Conservation (phyloP, 805 yeast genomes). For the Candida chauliodis region DNA sequence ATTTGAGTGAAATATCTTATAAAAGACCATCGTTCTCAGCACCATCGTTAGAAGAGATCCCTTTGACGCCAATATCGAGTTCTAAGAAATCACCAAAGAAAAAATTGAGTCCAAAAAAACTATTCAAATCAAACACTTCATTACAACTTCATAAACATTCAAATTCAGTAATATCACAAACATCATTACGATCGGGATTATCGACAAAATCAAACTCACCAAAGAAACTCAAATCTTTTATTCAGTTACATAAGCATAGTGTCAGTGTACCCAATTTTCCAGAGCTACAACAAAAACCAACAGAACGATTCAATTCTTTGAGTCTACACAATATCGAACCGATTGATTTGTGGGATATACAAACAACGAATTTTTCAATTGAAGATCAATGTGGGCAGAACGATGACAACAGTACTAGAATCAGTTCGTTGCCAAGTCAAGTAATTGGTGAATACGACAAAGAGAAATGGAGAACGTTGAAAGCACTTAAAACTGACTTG, state of each 20-base stretch:
- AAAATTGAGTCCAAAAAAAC: constrained; percentile 26
- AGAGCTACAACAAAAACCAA: constrained; percentile 1
- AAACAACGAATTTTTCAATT: constrained; percentile 27
- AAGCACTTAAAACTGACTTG: constrained; percentile 20
- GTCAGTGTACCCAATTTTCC: constrained; percentile 6
- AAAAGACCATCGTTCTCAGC: too few species aligned
- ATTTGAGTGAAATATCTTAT: background rate
- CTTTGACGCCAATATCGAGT: background rate
- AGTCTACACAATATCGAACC: constrained; percentile 5
- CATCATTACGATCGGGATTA: constrained; percentile 1
- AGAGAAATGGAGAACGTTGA: constrained; percentile 61
- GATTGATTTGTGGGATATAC: constrained; percentile 25
- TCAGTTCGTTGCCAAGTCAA: constrained; percentile 49
- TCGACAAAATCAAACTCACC: constrained; percentile 28
- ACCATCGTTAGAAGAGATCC: background rate
- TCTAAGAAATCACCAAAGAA: constrained; percentile 31
- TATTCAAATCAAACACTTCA: constrained; percentile 13
- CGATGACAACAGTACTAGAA: constrained; percentile 23
- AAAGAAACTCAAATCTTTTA: constrained; percentile 19
- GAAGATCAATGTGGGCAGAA: constrained; percentile 13
- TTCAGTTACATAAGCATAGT: constrained; percentile 7
- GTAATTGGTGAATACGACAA: constrained; percentile 63
- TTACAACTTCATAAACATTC: constrained; percentile 9
- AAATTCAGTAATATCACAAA: constrained; percentile 4
- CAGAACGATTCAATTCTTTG: constrained; percentile 2